Evolutionary conservation across 306 rosid species (phyloP).

Genomic region (Lagenaria siceraria): DNA sequence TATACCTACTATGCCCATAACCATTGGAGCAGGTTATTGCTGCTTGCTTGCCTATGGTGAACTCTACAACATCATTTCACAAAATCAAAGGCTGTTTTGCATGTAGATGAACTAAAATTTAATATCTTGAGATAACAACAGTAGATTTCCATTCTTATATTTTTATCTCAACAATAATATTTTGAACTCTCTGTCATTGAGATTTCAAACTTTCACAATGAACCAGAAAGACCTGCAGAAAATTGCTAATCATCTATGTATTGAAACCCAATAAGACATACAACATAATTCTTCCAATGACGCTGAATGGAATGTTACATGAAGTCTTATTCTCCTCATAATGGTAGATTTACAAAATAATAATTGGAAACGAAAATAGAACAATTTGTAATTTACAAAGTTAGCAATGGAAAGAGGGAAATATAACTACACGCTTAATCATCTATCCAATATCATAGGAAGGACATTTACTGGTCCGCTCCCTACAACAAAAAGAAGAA

Average conservation of each 20-base stretch:
- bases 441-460: background rate
- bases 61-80: background rate
- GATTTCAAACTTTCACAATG: background rate
- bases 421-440: background rate
- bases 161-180: background rate
- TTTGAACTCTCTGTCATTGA: background rate
- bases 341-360: background rate
- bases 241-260: background rate
- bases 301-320: background rate
- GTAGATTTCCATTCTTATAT: background rate
- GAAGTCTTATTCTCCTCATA: background rate
- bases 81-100: background rate
- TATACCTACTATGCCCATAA: background rate
- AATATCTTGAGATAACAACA: background rate
- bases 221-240: background rate
- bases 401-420: background rate
- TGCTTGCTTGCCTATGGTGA: background rate
- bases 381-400: background rate
- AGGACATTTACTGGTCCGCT: background rate
- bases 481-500: background rate
- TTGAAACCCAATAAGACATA: background rate
- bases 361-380: background rate
- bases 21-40: background rate
- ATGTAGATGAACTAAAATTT: background rate
- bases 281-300: background rate